Percentiles rank a stretch among this genome's conserved stretches.
Evolutionary conservation across 495 filamentous ascomycete species (phyloP).

Genomic region (Bombardia bombarda): DNA sequence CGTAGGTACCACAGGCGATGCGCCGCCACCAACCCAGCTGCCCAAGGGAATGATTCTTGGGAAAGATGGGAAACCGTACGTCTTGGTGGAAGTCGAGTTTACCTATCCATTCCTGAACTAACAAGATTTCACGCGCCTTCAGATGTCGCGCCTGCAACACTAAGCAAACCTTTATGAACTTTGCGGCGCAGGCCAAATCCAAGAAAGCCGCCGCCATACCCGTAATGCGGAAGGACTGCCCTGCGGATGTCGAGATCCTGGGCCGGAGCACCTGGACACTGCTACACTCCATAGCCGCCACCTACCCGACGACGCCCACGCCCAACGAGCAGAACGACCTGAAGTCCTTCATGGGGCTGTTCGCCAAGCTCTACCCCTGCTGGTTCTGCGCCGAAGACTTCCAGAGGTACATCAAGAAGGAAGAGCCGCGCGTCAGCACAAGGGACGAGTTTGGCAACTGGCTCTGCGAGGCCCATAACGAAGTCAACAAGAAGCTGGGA

Average conservation of each 20-base stretch:
- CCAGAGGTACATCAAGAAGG: slow-evolving; percentile 66
- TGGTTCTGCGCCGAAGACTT: slow-evolving; percentile 94
- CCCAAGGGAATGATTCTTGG: slow-evolving; percentile 82
- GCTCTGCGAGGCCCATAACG: slow-evolving; percentile 98
- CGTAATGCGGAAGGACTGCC: slow-evolving; percentile 46
- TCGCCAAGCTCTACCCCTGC: slow-evolving; percentile 85
- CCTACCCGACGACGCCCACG: slow-evolving; percentile 66
- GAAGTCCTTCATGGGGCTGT: slow-evolving; percentile 66
- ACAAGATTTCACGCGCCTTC: neutral
- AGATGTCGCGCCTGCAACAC: slow-evolving; percentile 90
- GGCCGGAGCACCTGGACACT: slow-evolving; percentile 89
- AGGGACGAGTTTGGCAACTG: slow-evolving; percentile 76
- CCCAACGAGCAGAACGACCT: slow-evolving; percentile 63
- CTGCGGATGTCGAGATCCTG: slow-evolving; percentile 76
- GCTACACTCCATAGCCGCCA: slow-evolving; percentile 80
- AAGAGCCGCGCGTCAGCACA: slow-evolving; percentile 59
- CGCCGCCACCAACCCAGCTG: slow-evolving; percentile 28
- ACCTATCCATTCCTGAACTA: neutral
- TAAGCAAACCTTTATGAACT: slow-evolving; percentile 54
- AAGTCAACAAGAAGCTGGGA: slow-evolving; percentile 88
- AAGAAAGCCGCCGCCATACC: slow-evolving; percentile 37
- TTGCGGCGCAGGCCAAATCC: slow-evolving; percentile 55
- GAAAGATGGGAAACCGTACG: slow-evolving; percentile 94
- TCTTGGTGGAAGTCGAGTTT: neutral
- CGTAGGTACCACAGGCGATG: slow-evolving; percentile 3